A percentile compares a stretch with the other conserved stretches of the same genome.
Evolutionary conservation across 2,329 filamentous ascomycete species (phyloP).

Genomic region (Colletotrichum abscissum): DNA sequence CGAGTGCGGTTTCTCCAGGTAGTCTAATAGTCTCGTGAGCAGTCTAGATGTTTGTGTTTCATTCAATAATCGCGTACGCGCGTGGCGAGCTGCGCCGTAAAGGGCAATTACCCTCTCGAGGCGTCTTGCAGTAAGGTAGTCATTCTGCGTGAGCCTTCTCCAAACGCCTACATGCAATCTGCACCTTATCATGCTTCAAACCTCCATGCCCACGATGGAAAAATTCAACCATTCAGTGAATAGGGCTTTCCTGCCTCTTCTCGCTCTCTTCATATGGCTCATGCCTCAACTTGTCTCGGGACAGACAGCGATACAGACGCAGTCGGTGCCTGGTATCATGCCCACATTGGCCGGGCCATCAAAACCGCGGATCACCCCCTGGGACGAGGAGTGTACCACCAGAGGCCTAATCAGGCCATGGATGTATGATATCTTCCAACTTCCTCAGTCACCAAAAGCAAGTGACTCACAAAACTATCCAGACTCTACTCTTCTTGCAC

Average conservation of each 20-base stretch:
- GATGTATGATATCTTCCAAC: neutral
- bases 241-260: neutral
- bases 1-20: neutral
- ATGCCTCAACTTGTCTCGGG: neutral
- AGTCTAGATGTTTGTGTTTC: neutral
- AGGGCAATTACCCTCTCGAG: neutral
- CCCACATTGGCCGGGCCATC: constrained; percentile 15
- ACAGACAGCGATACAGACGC: neutral
- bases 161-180: neutral
- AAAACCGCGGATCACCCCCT: neutral
- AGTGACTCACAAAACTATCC: neutral
- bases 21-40: too few relatives aligned
- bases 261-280: neutral
- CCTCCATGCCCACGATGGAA: neutral
- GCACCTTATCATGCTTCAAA: too few relatives aligned
- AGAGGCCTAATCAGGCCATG: constrained; percentile 5
- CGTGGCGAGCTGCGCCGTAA: neutral
- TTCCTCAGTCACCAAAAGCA: too few relatives aligned
- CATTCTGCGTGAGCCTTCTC: neutral
- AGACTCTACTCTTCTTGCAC: constrained; percentile 16
- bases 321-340: constrained; percentile 6
- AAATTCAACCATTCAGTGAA: neutral
- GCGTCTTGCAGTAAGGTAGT: neutral
- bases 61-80: neutral
- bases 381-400: constrained; percentile 5